Base-by-base conservation (phyloP, 2,329 filamentous ascomycete species). In the Drechslerella stenobrocha region DNA sequence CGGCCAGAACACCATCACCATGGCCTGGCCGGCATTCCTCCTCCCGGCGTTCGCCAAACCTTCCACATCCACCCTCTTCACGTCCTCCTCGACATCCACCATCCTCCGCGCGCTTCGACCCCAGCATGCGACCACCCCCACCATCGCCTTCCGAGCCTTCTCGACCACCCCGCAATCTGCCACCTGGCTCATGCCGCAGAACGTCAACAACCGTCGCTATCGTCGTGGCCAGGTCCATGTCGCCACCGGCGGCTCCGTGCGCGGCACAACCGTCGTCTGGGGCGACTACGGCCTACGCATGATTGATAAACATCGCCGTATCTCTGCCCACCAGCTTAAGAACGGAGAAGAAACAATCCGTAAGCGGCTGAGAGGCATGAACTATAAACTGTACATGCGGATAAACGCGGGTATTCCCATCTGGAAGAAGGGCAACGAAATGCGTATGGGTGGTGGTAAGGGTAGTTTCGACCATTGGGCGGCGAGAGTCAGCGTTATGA, bases 381-480 rank as follows among this genome's bases (percentile, higher is more conserved):
- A 90, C 75, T 98, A 95, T 77, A 85, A 90, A 58, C 77, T 98
- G 46, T 98, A 95, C 79, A 95, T 90, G 80, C 84, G 93, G 70
- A 87, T 97, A 52, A 86, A 85, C 73, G 93, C 91, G 71, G 96
- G 95, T 75, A 88, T 97, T 72, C 93, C 92, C 75, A 95, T 98
- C 20, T 98, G 93, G 77, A 87, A 90, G 61, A 93, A 87, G 76
- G 93, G 93, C 61, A 98, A 97, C 75, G 93, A 98, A 79, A 85
- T 87, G 74, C 87, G 93, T 83, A 98, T 98, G 95, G 93, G 93
- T 77, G 98, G 97, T 79, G 93, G 93, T 78, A 98, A 98, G 77
- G 93, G 93, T 73, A 88, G 87, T 70, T 97, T 98, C 75, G 93
- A 98, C 76, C 89, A 95, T 75, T 98, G 93, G 93, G 90, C 92